Base-by-base conservation (phyloP, 495 filamentous ascomycete genomes). In the Podospora pseudoanserina region DNA sequence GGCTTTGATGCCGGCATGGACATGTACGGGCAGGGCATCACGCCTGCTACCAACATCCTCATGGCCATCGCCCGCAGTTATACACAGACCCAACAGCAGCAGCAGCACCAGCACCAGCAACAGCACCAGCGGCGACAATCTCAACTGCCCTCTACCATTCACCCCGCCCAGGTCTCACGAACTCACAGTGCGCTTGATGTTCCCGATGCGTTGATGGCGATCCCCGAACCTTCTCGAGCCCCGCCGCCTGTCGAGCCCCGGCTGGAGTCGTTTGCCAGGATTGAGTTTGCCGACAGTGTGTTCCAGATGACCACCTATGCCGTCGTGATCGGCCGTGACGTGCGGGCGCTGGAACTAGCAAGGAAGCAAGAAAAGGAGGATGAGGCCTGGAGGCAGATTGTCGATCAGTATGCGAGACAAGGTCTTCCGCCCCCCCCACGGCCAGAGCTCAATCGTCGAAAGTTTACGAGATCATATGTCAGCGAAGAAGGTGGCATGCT, bases 281-380 rank as follows among this genome's bases (percentile, higher is more conserved):
- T 84, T 66, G 82, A 84, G 70, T 84, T 84, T 56, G 81, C 79
- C 72, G 82, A 84, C 66, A 82, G 82, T 66, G 76, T 78, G 53
- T 84, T 84, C 62, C 80, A 83, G 72, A 83, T 84, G 81, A 84
- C 81, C 13, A 84, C 82, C 18, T 83, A 82, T 59, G 79, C 81
- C 19, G 81, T 83, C 72, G 79, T 83, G 32, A 84, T 85, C 54
- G 82, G 82, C 27, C 81, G 82, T 27, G 82, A 85, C 65, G 78
- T 81, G 67, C 68, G 76, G 18, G 82, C 82, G 5, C 72, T 83
- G 72, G 72, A 79, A 64, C 78, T 81, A 63, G 81, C 81, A 11
- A 76, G 75, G 66, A 74, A 73, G 26, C 79, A 83, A 56, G 79
- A 81, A 70, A 78, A 75, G n/a, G 77, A 78, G 20, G 68, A 72